Evolutionary conservation across 345 rosid genomes (phyloP).

Genomic region (Salix suchowensis): DNA sequence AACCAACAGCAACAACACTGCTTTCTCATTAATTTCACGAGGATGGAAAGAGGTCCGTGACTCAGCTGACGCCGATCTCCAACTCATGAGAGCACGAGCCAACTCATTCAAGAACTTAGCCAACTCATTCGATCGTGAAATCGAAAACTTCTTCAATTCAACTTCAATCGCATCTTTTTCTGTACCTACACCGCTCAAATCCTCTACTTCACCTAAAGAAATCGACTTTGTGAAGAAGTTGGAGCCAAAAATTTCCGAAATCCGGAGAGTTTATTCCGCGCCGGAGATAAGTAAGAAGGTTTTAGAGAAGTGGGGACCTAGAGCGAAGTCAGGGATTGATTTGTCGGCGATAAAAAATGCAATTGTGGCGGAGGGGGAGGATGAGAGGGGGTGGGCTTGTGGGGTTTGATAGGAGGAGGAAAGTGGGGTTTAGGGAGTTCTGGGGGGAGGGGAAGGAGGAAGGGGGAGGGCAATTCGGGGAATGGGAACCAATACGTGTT

Average conservation of each 20-base stretch:
- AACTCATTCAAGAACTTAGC: slow-evolving; percentile 83
- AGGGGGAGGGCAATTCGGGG: slow-evolving; percentile 39
- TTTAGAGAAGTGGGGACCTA: slow-evolving; percentile 75
- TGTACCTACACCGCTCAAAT: slow-evolving; percentile 38
- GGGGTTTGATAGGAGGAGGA: slow-evolving; percentile 44
- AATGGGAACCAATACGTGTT: slow-evolving; percentile 80
- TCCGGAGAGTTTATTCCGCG: slow-evolving; percentile 85
- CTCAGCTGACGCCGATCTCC: slow-evolving; percentile 93
- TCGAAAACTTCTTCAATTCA: slow-evolving; percentile 75
- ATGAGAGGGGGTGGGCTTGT: slow-evolving; percentile 29
- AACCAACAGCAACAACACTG: slow-evolving; percentile 39
- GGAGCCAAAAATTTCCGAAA: slow-evolving; percentile 83
- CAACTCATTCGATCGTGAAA: slow-evolving; percentile 72
- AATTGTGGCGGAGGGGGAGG: slow-evolving; percentile 55
- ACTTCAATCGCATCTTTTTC: slow-evolving; percentile 53
- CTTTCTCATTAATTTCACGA: slow-evolving; percentile 73
- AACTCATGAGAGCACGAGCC: slow-evolving; percentile 75
- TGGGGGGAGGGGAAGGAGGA: slow-evolving; percentile 41
- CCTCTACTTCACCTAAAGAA: slow-evolving; percentile 45
- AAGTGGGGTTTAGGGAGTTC: slow-evolving; percentile 42
- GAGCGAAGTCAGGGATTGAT: slow-evolving; percentile 69
- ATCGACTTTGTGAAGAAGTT: slow-evolving; percentile 79
- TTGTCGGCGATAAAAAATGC: slow-evolving; percentile 77
- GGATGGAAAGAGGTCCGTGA: slow-evolving; percentile 92
- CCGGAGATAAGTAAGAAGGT: slow-evolving; percentile 86